Evolutionary conservation across 352 stramenopile genomes (phyloP), one percentile per base, ranked within the genome.

Genomic region (Phytophthora melonis): DNA sequence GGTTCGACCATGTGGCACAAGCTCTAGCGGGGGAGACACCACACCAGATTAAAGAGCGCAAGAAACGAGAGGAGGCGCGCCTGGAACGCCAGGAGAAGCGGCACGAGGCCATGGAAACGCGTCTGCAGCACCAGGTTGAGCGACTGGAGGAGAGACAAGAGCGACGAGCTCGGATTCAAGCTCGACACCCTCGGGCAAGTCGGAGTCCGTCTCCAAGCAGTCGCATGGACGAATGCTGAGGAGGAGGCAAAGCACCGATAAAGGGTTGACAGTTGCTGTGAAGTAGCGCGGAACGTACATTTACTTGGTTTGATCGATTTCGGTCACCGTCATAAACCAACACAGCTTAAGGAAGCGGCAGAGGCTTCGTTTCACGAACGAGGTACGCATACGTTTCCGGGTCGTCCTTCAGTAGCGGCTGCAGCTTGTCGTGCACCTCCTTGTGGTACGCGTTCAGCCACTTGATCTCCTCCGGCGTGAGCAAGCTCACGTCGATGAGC

Each of bases 381-480:
- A 97, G 85, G 74, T 95, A 97, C 53, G 76, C 84, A 61, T 89
- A 91, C 58, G 87, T 81, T n/a, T 91, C 62, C 0, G 77, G 53
- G 52, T 93, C 82, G 16, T 83, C 76, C 58, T 85, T 69, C 23
- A 99, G 77, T 30, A 98, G 79, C 21, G 97, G 95, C 69, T 90
- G 80, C 53, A 99, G 82, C 73, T 98, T 98, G 49, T 92, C 84
- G 63, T 96, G 89, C 47, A 99, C 96, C 49, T 94, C 78, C 45
- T 90, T 74, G 76, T 99, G 97, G 82, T 98, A 98, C 27, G 75
- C 77, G 79, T 99, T 97, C 36, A 99, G 79, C 98, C 98, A 99
- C 55, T 92, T 83, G 45, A 98, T 82, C 79, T 99, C 98, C 21
- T 89, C 78, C 2, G 83, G 32, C 7, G 89, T 97, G 68, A 99